phyloP scores from a whole-genome alignment of 2,329 filamentous ascomycete genomes.

The Nothopassalora personata region DNA sequence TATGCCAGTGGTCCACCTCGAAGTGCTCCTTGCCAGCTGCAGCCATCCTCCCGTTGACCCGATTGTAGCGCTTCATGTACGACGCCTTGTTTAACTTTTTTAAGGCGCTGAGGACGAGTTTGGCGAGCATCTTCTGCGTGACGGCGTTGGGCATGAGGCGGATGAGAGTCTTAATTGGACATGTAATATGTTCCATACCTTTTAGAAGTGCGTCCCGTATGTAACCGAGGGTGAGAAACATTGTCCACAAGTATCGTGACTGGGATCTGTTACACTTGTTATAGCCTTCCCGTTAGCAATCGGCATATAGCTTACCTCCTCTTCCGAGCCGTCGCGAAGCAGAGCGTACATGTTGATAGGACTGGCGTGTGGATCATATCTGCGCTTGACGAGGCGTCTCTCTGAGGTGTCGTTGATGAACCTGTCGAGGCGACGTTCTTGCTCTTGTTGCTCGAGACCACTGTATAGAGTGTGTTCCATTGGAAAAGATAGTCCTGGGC shows the following conservation, averaged over 20 bases:
- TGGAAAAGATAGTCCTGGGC: no score
- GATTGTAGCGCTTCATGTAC: slow-evolving; percentile 60
- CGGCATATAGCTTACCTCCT: no score
- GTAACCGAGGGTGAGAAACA: neutral
- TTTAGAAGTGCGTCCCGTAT: neutral
- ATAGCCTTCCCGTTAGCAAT: no score
- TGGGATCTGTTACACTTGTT: no score
- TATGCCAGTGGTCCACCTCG: slow-evolving; percentile 1
- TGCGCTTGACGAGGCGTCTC: no score
- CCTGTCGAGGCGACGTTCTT: neutral
- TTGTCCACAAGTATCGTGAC: neutral
- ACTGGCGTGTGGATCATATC: no score
- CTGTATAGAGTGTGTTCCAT: neutral
- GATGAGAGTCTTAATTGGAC: neutral
- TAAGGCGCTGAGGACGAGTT: slow-evolving; percentile 38
- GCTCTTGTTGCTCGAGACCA: neutral
- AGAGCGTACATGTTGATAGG: no score
- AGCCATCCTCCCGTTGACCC: slow-evolving; percentile 61
- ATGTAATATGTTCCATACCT: neutral
- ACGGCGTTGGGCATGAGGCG: slow-evolving; percentile 45
- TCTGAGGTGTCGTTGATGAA: neutral
- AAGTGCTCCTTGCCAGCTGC: slow-evolving; percentile 1
- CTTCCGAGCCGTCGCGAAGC: no score
- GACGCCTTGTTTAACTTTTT: slow-evolving; percentile 56
- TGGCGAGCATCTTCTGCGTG: slow-evolving; percentile 49